phyloP scores from a whole-genome alignment of 2,329 filamentous ascomycete genomes.

The Fusarium sp. region DNA sequence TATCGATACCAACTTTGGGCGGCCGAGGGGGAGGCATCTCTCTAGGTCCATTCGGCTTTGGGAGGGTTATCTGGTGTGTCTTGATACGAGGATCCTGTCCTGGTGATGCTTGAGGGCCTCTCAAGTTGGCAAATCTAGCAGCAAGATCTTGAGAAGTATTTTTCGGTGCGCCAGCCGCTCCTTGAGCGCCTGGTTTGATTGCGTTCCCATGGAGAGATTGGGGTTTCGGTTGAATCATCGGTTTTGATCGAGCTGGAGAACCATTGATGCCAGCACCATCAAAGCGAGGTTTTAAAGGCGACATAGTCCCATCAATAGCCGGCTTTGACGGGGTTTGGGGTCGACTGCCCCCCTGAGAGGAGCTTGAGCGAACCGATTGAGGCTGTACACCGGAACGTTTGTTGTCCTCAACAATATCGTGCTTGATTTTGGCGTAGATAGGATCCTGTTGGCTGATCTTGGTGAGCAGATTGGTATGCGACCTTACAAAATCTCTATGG shows the following conservation, averaged over 20 bases:
- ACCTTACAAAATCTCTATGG: slow-evolving; percentile 60
- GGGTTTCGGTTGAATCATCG: slow-evolving; percentile 74
- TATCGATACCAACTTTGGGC: slow-evolving; percentile 63
- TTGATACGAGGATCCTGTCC: slow-evolving; percentile 67
- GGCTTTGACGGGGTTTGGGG: slow-evolving; percentile 37
- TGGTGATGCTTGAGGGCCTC: slow-evolving; percentile 57
- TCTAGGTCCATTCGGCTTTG: slow-evolving; percentile 61
- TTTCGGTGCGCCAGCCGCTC: slow-evolving; percentile 46
- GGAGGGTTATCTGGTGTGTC: slow-evolving; percentile 60
- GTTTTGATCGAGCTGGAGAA: slow-evolving; percentile 55
- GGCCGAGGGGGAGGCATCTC: slow-evolving; percentile 64
- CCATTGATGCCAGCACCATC: slow-evolving; percentile 38
- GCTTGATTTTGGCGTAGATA: slow-evolving; percentile 69
- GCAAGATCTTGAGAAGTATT: slow-evolving; percentile 63
- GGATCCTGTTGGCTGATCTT: slow-evolving; percentile 62
- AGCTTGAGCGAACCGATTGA: slow-evolving; percentile 36
- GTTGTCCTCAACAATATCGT: slow-evolving; percentile 73
- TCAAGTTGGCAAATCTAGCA: slow-evolving; percentile 69
- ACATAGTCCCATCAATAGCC: slow-evolving; percentile 23
- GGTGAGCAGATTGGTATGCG: slow-evolving; percentile 64
- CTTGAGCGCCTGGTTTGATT: slow-evolving; percentile 50
- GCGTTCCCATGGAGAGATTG: slow-evolving; percentile 73
- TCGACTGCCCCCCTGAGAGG: slow-evolving; percentile 30
- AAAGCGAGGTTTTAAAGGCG: slow-evolving; percentile 22
- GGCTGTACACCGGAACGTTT: slow-evolving; percentile 69